Conservation (phyloP, 257 asterid genomes). For the Plantago elongata region DNA sequence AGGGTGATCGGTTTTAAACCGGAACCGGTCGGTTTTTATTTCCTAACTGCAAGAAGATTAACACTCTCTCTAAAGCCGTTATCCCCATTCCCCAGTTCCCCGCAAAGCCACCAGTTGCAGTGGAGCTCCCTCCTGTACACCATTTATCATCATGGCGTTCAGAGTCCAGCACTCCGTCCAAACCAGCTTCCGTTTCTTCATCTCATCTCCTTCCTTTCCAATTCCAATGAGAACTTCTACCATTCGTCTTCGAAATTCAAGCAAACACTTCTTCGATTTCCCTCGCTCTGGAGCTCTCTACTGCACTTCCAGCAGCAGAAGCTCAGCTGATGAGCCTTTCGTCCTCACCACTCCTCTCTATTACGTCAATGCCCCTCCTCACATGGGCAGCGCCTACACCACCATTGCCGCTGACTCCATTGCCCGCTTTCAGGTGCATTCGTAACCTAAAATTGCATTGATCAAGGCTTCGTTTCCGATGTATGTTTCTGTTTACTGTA, state of each 20-base stretch:
- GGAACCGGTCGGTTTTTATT: too few species aligned
- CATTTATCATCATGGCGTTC: conserved; percentile 42
- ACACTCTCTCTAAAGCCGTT: background rate
- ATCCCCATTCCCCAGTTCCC: conserved; percentile 1
- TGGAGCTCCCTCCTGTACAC: background rate
- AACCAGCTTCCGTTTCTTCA: conserved; percentile 45
- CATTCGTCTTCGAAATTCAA: conserved; percentile 27
- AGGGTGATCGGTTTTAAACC: too few species aligned
- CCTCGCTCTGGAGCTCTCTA: conserved; percentile 23
- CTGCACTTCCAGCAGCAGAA: conserved; percentile 38
- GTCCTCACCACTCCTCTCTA: conserved; percentile 94
- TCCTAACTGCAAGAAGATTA: too few species aligned
- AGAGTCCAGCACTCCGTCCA: conserved; percentile 57
- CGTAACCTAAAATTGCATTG: too few species aligned
- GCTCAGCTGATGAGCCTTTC: conserved; percentile 29
- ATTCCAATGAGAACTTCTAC: conserved; percentile 20
- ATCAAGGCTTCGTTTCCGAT: background rate
- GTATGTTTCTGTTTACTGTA: background rate
- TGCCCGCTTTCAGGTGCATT: conserved; percentile 86
- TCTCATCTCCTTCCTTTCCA: conserved; percentile 30
- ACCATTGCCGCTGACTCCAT: conserved; percentile 93
- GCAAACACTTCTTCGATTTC: conserved; percentile 9
- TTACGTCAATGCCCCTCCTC: conserved; percentile 98
- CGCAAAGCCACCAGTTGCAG: background rate
- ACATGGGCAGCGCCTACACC: conserved; percentile 97